Percentiles rank a stretch among this genome's conserved stretches.
Conservation (phyloP, 2,329 filamentous ascomycete species). For the Conoideocrella luteorostrata region DNA sequence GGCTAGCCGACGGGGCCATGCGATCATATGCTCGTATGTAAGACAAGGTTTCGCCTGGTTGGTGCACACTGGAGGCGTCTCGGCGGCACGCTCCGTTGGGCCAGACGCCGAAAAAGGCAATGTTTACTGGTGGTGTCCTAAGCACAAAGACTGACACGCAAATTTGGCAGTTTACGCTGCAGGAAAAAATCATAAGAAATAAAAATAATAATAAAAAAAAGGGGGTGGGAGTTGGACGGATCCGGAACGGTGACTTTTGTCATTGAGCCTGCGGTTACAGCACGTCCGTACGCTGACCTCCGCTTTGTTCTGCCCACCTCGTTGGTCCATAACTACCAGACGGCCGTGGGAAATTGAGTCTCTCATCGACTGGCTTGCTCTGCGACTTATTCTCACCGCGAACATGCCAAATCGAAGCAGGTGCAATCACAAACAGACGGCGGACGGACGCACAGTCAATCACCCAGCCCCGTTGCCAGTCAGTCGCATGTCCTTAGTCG, state of each 20-base stretch:
- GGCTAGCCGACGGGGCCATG: neutral
- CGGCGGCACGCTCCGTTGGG: neutral
- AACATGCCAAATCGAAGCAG: too few species aligned
- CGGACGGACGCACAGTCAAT: too few species aligned
- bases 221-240: neutral
- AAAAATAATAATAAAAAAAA: too few species aligned
- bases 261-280: neutral
- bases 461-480: neutral
- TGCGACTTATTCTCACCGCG: too few species aligned
- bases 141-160: neutral
- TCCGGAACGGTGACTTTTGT: constrained; percentile 2
- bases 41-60: neutral
- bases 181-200: too few species aligned
- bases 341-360: too few species aligned
- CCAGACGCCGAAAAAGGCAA: neutral
- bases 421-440: too few species aligned
- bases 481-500: constrained; percentile 5
- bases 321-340: neutral
- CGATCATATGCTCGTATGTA: too few species aligned
- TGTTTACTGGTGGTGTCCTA: too few species aligned
- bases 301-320: neutral
- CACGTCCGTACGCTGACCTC: neutral
- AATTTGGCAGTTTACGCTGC: neutral
- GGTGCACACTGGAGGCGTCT: neutral
- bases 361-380: too few species aligned